Conservation (phyloP, 2,329 filamentous ascomycete species). For the Hysterium pulicare region DNA sequence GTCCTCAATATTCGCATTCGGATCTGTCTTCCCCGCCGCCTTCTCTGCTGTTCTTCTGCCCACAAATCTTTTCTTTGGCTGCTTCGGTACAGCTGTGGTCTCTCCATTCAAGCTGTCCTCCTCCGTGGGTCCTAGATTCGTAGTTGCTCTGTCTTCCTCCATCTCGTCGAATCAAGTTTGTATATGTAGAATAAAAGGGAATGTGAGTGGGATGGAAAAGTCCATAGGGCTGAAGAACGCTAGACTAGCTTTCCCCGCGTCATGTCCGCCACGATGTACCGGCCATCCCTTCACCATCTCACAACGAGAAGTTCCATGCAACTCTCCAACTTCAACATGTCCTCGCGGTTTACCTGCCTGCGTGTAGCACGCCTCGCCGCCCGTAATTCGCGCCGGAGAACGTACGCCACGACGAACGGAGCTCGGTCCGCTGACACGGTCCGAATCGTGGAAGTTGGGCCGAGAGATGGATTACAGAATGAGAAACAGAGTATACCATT, state of each 20-base stretch:
- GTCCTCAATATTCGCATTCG: slow-evolving; percentile 53
- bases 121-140: slow-evolving; percentile 67
- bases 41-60: slow-evolving; percentile 71
- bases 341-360: slow-evolving; percentile 27
- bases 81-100: slow-evolving; percentile 51
- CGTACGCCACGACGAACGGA: slow-evolving; percentile 31
- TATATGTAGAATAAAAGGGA: not conserved
- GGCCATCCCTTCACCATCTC: not conserved
- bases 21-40: slow-evolving; percentile 45
- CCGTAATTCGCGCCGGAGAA: slow-evolving; percentile 26
- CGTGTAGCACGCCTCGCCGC: slow-evolving; percentile 34
- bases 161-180: slow-evolving; percentile 42
- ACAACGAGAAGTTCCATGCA: not conserved
- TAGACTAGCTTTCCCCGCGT: not conserved
- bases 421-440: slow-evolving; percentile 42
- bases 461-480: slow-evolving; percentile 83
- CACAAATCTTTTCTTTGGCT: slow-evolving; percentile 90
- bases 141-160: slow-evolving; percentile 71
- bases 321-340: slow-evolving; percentile 16
- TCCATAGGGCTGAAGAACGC: not conserved
- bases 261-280: not conserved
- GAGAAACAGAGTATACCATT: slow-evolving; percentile 70
- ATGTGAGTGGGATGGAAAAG: not conserved
- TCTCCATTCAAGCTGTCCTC: slow-evolving; percentile 61
- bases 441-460: slow-evolving; percentile 76